Evolutionary conservation across 1,139 yeast genomes (phyloP).

Genomic region (Suhomyces panamericanus): DNA sequence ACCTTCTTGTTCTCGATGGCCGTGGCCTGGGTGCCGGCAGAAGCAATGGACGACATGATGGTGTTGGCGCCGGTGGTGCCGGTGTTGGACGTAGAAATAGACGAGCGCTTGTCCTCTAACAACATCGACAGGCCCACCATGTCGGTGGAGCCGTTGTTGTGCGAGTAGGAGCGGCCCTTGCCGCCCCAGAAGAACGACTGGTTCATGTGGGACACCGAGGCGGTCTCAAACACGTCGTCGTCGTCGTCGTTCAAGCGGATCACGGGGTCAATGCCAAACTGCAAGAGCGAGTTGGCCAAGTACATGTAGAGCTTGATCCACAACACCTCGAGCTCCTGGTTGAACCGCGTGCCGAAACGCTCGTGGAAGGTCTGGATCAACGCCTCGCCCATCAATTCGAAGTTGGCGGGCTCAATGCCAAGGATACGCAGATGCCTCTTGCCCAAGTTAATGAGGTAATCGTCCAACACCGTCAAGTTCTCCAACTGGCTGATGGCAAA

Average conservation of each 20-base stretch:
- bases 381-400: slow-evolving; percentile 79
- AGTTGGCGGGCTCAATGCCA: slow-evolving; percentile 71
- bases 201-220: slow-evolving; percentile 7
- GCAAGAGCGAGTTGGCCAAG: slow-evolving; percentile 65
- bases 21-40: slow-evolving; percentile 1
- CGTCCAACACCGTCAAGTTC: slow-evolving; percentile 49
- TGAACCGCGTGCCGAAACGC: slow-evolving; percentile 52
- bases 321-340: slow-evolving; percentile 56
- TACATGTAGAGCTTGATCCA: slow-evolving; percentile 70
- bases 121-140: slow-evolving; percentile 5
- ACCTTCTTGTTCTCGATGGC: slow-evolving; percentile 9
- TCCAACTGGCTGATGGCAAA: slow-evolving; percentile 53
- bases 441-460: slow-evolving; percentile 62
- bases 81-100: slow-evolving; percentile 20
- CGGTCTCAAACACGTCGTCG: slow-evolving; percentile 10
- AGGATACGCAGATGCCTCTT: slow-evolving; percentile 75
- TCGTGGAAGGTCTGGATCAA: slow-evolving; percentile 72
- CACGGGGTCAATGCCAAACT: slow-evolving; percentile 65
- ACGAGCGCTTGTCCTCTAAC: slow-evolving; percentile 16
- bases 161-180: slow-evolving; percentile 6
- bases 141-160: slow-evolving; percentile 2
- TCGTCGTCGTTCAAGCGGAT: slow-evolving; percentile 21
- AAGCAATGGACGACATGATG: slow-evolving; percentile 9
- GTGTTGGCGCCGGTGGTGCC: slow-evolving; percentile 16
- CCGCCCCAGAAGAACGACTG: slow-evolving; percentile 11